phyloP scores from a whole-genome alignment of 2,329 filamentous ascomycete genomes.

The Aspergillus amoenus region DNA sequence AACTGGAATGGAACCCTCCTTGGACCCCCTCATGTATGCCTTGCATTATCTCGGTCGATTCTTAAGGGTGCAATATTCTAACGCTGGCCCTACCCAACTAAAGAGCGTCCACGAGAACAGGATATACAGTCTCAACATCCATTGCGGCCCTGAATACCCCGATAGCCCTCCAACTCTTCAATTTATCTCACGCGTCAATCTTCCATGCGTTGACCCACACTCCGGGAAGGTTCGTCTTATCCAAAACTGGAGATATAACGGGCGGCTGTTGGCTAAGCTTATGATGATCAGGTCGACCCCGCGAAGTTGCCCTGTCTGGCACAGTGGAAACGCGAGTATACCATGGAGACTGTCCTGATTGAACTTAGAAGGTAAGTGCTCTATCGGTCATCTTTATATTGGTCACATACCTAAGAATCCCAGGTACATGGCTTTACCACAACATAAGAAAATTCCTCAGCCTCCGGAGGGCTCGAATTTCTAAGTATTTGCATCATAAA shows the following conservation, averaged over 20 bases:
- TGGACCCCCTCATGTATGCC: constrained; percentile 86
- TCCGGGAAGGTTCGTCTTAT: constrained; percentile 65
- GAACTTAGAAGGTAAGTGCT: constrained; percentile 70
- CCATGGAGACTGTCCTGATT: constrained; percentile 90
- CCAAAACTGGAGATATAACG: background rate
- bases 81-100: constrained; percentile 8
- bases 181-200: constrained; percentile 91
- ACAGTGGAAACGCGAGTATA: constrained; percentile 89
- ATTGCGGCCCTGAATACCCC: constrained; percentile 87
- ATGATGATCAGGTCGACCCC: constrained; percentile 67
- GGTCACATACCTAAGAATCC: constrained; percentile 26
- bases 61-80: constrained; percentile 12
- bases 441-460: constrained; percentile 93
- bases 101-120: constrained; percentile 97
- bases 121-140: constrained; percentile 97
- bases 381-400: constrained; percentile 18
- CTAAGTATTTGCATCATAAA: constrained; percentile 26
- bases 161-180: constrained; percentile 85
- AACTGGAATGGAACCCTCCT: constrained; percentile 99
- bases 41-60: background rate
- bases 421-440: constrained; percentile 88
- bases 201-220: constrained; percentile 84
- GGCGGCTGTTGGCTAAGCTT: background rate
- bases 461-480: constrained; percentile 80
- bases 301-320: constrained; percentile 79